Percentiles rank a stretch among this genome's conserved stretches.
Evolutionary conservation across 441 rosid genomes (phyloP).

Genomic region (Breynia disticha): DNA sequence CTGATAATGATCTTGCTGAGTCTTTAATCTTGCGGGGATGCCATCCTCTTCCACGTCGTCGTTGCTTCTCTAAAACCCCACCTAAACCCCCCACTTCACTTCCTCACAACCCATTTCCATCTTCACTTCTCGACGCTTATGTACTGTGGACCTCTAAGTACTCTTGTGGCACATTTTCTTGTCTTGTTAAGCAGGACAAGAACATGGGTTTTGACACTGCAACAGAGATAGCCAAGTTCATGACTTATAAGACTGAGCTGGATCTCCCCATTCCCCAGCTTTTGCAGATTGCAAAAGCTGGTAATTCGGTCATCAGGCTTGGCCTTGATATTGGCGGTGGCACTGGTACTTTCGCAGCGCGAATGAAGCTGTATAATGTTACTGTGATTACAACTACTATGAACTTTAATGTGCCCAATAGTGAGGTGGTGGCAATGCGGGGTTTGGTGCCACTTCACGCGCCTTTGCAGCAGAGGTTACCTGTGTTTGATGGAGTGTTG

Average conservation of each 20-base stretch:
- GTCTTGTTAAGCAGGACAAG: conserved; percentile 43
- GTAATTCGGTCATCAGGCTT: conserved; percentile 51
- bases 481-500: conserved; percentile 79
- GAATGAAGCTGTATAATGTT: conserved; percentile 61
- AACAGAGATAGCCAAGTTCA: conserved; percentile 36
- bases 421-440: conserved; percentile 73
- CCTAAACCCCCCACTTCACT: conserved; percentile 38
- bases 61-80: conserved; percentile 85
- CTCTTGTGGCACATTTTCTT: conserved; percentile 62
- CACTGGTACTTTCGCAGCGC: conserved; percentile 77
- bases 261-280: conserved; percentile 89
- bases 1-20: conserved; percentile 56
- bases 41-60: conserved; percentile 95
- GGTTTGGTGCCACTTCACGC: conserved; percentile 82
- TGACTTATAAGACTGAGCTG: conserved; percentile 51
- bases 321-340: conserved; percentile 91
- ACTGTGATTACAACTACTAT: conserved; percentile 78
- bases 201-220: conserved; percentile 52
- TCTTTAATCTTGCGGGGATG: conserved; percentile 80
- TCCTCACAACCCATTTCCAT: conserved; percentile 39
- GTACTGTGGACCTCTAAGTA: conserved; percentile 59
- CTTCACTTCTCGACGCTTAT: conserved; percentile 52
- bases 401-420: conserved; percentile 80
- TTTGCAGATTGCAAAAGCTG: conserved; percentile 52
- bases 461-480: conserved; percentile 87